Evolutionary conservation across 2,329 filamentous ascomycete species (phyloP), one percentile per base, ranked within the genome.

Genomic region (Ophidiomyces ophidiicola): DNA sequence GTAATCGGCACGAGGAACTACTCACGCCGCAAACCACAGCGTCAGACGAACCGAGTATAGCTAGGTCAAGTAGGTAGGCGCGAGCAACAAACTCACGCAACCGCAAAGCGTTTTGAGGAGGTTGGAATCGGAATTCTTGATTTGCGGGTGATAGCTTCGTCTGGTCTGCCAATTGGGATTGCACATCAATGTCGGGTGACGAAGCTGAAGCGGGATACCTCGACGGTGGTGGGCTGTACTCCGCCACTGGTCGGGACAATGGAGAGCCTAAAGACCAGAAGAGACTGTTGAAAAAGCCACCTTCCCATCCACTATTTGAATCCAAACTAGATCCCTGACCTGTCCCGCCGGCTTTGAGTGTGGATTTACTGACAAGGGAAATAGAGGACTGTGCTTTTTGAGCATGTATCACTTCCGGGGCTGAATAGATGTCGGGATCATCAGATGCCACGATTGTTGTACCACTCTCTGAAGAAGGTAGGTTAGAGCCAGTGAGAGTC

Each of bases 291-390:
- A 81, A 92, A 66, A 92, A 93, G 1, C 85, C 85, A 12, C 85
- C 84, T 56, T 92, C 84, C 84, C 84, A 92, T 20, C 84, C 85
- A 28, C 83, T 77, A 1, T 78, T 73, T 53, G 86, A 79, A 43
- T 86, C 82, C 24, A 82, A 71, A 25, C 29, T 19, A 14, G 17
- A 31, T 35, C 31, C 29, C 23, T 41, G 19, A 12, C 32, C 37
- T 6, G 36, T 23, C 2, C 41, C 31, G 3, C 39, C 41, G 5
- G 44, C 23, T 11, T 50, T 50, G n/a, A 59, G 43, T 71, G 69
- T 35, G 71, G 85, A 36, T 74, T 94, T 48, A 80, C 82, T 10
- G 77, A 82, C 82, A 5, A 92, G 71, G 15, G 77, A 74, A 54
- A 92, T 88, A 43, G 76, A 75, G 50, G 81, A 76, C 56, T 93